Evolutionary conservation across 352 stramenopile species (phyloP).

Genomic region (Phytopythium vexans): DNA sequence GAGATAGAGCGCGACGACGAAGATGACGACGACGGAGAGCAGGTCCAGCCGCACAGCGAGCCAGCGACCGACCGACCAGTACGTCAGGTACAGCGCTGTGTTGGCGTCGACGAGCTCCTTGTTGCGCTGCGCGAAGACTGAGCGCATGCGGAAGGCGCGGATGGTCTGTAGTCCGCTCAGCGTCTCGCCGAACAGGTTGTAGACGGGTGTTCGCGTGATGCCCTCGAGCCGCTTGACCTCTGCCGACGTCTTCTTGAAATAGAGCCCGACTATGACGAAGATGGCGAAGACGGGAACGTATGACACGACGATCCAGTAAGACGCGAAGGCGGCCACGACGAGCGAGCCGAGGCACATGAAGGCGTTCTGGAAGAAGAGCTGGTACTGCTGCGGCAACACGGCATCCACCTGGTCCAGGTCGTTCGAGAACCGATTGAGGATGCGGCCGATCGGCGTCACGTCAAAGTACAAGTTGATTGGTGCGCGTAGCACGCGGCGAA

Average conservation of each 20-base stretch:
- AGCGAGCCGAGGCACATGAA: conserved; percentile 29
- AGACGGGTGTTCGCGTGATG: conserved; percentile 87
- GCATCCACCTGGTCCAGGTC: conserved; percentile 50
- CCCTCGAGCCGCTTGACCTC: conserved; percentile 95
- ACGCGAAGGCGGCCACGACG: conserved; percentile 36
- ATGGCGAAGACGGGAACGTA: conserved; percentile 54
- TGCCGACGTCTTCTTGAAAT: conserved; percentile 69
- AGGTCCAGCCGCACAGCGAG: conserved; percentile 90
- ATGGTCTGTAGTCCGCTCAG: conserved; percentile 92
- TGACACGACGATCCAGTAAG: conserved; percentile 35
- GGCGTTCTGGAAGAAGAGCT: conserved; percentile 24
- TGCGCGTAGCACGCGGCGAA: conserved; percentile 34
- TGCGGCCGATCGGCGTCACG: conserved; percentile 44
- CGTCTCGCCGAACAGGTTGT: conserved; percentile 90
- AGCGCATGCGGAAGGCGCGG: conserved; percentile 53
- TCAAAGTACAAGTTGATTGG: conserved; percentile 51
- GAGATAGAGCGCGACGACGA: conserved; percentile 79
- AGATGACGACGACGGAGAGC: conserved; percentile 83
- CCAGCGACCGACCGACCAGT: conserved; percentile 76
- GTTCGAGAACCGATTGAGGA: conserved; percentile 53
- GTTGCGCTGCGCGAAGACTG: conserved; percentile 37
- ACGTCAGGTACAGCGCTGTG: conserved; percentile 37
- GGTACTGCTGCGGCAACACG: conserved; percentile 35
- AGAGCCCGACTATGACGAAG: conserved; percentile 55
- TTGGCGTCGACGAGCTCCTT: conserved; percentile 32